Base-by-base conservation (phyloP, 768 basidiomycete genomes). In the Mycena venus region DNA sequence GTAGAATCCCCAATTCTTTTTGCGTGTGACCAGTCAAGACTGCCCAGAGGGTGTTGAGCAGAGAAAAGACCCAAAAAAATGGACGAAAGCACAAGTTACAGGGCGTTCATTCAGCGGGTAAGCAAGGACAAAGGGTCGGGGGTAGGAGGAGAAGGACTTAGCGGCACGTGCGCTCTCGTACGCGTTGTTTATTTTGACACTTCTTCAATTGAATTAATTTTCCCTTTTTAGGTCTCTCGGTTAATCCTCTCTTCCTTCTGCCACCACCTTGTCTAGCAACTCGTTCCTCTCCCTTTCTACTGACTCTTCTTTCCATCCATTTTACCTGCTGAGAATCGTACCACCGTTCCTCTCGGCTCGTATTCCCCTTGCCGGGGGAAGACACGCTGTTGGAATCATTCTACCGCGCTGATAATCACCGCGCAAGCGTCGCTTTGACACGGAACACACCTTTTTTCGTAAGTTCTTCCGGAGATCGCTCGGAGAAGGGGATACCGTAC, bases 121-220 rank as follows among this genome's bases (percentile, higher is more conserved):
- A 53, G 25, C 25, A 4, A 44, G 40, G 5, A 25, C 17, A n/a
- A 17, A 25, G 3, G 27, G 55, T 40, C 4, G 53, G 17, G 11
- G 65, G 10, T n/a, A 67, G 65, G 38, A 56, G 65, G 40, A 67
- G 36, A 67, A 53, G 36, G 25, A 55, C 23, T 40, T 40, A 27
- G 3, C 27, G 38, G 3, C 21, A 31, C 49, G 36, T 65, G 64
- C 17, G n/a, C n/a, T n/a, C n/a, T n/a, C 53, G 23, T 55, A 67
- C 65, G 65, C 65, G 65, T 56, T 29, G 65, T 21, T 56, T 56
- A 67, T 67, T 67, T 25, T n/a, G n/a, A n/a, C n/a, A n/a, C n/a
- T n/a, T n/a, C n/a, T n/a, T n/a, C n/a, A n/a, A n/a, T n/a, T n/a
- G n/a, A n/a, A n/a, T 23, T 53, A 63, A 63, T 63, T 49, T 32